A percentile compares a stretch with the other conserved stretches of the same genome.
Evolutionary conservation across 2,329 filamentous ascomycete species (phyloP).

Genomic region (Bipolaris oryzae): DNA sequence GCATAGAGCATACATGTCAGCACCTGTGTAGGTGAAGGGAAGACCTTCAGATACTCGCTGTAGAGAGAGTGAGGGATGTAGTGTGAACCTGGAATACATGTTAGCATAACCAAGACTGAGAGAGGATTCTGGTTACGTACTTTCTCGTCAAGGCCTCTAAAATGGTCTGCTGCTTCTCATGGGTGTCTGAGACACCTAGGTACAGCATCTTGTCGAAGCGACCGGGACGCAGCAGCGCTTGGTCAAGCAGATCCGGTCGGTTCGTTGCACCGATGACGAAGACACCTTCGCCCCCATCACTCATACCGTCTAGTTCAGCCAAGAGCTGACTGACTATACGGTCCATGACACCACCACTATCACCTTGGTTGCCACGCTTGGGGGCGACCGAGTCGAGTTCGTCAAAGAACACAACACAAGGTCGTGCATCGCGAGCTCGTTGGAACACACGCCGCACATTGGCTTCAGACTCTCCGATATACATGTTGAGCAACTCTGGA

Average conservation of each 20-base stretch:
- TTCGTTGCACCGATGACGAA: slow-evolving; percentile 98
- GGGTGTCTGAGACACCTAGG: slow-evolving; percentile 92
- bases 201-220: slow-evolving; percentile 99
- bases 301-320: slow-evolving; percentile 97
- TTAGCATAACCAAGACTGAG: slow-evolving; percentile 2
- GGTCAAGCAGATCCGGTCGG: slow-evolving; percentile 88
- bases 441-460: slow-evolving; percentile 91
- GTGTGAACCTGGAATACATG: slow-evolving; percentile 69
- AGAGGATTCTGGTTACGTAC: slow-evolving; percentile 60
- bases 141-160: slow-evolving; percentile 93
- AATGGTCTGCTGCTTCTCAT: slow-evolving; percentile 94
- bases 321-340: slow-evolving; percentile 93
- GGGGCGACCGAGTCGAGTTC: slow-evolving; percentile 93
- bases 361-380: slow-evolving; percentile 95
- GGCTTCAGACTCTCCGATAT: slow-evolving; percentile 91
- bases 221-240: slow-evolving; percentile 84
- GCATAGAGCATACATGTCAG: slow-evolving; percentile 95
- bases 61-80: slow-evolving; percentile 80
- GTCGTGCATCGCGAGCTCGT: slow-evolving; percentile 80
- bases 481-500: slow-evolving; percentile 92
- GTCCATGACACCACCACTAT: slow-evolving; percentile 98
- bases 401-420: slow-evolving; percentile 92
- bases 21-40: slow-evolving; percentile 95
- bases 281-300: slow-evolving; percentile 81
- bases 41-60: slow-evolving; percentile 73